Evolutionary conservation across 176 grass and related monocot genomes (phyloP).

Genomic region (Aegilops speltoides): DNA sequence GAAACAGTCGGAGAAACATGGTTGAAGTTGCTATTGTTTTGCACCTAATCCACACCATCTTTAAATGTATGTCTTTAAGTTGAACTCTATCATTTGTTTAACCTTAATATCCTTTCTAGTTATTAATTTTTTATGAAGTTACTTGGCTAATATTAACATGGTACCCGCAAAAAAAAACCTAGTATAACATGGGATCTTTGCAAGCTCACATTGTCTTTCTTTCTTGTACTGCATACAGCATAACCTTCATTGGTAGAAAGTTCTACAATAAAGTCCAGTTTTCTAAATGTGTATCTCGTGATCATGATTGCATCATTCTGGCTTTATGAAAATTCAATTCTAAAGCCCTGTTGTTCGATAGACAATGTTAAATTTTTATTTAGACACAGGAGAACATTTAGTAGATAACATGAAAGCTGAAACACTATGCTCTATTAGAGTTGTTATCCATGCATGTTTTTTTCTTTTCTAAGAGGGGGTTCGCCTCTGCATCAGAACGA

Average conservation of each 20-base stretch:
- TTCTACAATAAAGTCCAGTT: background rate
- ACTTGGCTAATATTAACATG: background rate
- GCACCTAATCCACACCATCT: conserved; percentile 51
- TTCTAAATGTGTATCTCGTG: background rate
- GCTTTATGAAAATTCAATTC: background rate
- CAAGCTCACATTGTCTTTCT: background rate
- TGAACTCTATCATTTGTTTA: background rate
- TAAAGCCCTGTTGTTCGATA: background rate
- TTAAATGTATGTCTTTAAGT: conserved; percentile 48
- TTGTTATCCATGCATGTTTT: background rate
- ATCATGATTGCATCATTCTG: background rate
- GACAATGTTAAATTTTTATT: background rate
- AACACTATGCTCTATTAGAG: background rate
- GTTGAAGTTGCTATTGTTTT: conserved; percentile 71
- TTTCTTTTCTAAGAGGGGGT: too few species aligned
- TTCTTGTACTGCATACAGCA: background rate
- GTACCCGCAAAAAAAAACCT: too few species aligned
- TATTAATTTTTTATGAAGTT: background rate
- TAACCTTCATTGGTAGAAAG: conserved; percentile 12
- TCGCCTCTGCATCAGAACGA: too few species aligned
- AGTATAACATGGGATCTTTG: background rate
- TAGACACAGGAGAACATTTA: too few species aligned
- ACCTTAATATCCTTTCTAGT: background rate
- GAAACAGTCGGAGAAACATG: conserved; percentile 57
- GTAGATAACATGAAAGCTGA: too few species aligned